These are phyloP conservation scores for Butyriboletus loyo DNA, from an alignment of 768 basidiomycete genomes.

Conservation along the genomic window DNA sequence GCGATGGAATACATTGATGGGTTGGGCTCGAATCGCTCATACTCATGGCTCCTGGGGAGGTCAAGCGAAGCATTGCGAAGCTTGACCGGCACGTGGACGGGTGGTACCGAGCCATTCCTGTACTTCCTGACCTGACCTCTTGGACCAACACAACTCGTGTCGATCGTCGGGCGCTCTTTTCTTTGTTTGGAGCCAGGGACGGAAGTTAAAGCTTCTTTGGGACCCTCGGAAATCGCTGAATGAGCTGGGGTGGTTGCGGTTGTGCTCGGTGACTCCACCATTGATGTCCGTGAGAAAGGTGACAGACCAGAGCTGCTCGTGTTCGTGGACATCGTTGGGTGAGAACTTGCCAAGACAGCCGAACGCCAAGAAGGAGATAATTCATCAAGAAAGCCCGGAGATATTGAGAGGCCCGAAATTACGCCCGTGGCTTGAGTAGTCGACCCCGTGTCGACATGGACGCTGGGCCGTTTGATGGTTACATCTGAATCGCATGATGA, in stretches of 20 bases:
- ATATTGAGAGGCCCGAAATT: slow-evolving; percentile 7
- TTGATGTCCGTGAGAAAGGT: slow-evolving; percentile 29
- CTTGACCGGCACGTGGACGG: slow-evolving; percentile 28
- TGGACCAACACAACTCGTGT: slow-evolving; percentile 32
- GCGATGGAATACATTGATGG: slow-evolving; percentile 32
- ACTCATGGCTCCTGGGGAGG: slow-evolving; percentile 25
- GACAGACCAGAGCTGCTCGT: slow-evolving; percentile 25
- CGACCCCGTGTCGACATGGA: slow-evolving; percentile 29
- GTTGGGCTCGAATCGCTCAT: slow-evolving; percentile 25
- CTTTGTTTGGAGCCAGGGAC: slow-evolving; percentile 20
- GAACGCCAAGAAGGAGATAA: slow-evolving; percentile 21
- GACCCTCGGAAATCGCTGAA: slow-evolving; percentile 20
- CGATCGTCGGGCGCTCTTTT: slow-evolving; percentile 32
- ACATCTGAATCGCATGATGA: slow-evolving; percentile 28
- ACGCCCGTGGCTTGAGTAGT: slow-evolving; percentile 19
- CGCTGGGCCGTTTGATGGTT: slow-evolving; percentile 26
- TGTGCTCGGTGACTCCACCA: slow-evolving; percentile 26
- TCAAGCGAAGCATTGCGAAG: slow-evolving; percentile 31
- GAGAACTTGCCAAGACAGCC: slow-evolving; percentile 19
- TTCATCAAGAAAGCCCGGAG: slow-evolving; percentile 20
- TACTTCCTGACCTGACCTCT: slow-evolving; percentile 31
- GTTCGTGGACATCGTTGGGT: slow-evolving; percentile 24
- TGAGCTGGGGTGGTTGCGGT: slow-evolving; percentile 26
- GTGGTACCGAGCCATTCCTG: slow-evolving; percentile 32
- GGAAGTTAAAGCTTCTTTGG: slow-evolving; percentile 10